phyloP scores from a whole-genome alignment of 2,329 filamentous ascomycete genomes.

The Claviceps paspali region DNA sequence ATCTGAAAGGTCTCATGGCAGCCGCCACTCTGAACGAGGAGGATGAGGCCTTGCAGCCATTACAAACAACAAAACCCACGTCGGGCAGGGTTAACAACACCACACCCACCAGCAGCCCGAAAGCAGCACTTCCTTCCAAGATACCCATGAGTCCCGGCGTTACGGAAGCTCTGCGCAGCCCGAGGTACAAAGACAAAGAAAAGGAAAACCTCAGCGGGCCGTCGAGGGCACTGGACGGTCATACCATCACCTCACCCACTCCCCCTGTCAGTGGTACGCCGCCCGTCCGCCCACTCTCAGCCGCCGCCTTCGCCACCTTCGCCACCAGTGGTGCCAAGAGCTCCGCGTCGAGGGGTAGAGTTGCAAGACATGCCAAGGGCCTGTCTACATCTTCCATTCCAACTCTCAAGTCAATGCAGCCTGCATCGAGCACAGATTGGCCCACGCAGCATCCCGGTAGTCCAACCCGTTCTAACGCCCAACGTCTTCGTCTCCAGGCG shows the following conservation, averaged over 20 bases:
- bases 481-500: conserved; percentile 52
- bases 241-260: no score
- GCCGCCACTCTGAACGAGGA: conserved; percentile 32
- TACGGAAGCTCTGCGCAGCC: conserved; percentile 22
- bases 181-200: conserved; percentile 29
- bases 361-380: conserved; percentile 29
- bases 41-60: conserved; percentile 25
- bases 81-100: conserved; percentile 36
- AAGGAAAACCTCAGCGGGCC: conserved; percentile 20
- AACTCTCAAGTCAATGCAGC: conserved; percentile 28
- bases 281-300: no score
- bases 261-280: no score
- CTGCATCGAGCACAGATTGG: conserved; percentile 13
- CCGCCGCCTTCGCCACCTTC: neutral
- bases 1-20: conserved; percentile 57
- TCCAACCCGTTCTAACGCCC: conserved; percentile 18
- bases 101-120: conserved; percentile 28
- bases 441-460: conserved; percentile 11
- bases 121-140: conserved; percentile 29
- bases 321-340: conserved; percentile 4
- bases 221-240: neutral
- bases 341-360: conserved; percentile 14
- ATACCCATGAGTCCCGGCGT: conserved; percentile 26
- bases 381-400: conserved; percentile 40
- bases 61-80: conserved; percentile 37